These are phyloP conservation scores for Candida ascalaphidarum DNA, from an alignment of 805 yeast genomes.

Conservation along the genomic window DNA sequence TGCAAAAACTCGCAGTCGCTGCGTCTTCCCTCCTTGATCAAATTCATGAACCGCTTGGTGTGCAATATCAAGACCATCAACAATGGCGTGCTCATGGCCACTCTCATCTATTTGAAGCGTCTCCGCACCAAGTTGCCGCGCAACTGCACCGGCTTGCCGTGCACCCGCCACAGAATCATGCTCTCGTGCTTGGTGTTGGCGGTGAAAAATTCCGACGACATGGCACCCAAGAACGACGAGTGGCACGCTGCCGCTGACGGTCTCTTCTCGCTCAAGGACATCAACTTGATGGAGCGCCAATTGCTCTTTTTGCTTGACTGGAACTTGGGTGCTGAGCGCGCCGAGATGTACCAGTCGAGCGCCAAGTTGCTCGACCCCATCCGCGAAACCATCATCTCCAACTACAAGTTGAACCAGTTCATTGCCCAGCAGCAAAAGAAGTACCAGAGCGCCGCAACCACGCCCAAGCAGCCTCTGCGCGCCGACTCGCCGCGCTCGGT, in stretches of 20 bases:
- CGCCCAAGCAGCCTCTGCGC: slow-evolving; percentile 5
- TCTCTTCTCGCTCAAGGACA: slow-evolving; percentile 56
- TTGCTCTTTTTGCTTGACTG: slow-evolving; percentile 59
- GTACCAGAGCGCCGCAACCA: slow-evolving; percentile 9
- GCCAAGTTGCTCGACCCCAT: slow-evolving; percentile 44
- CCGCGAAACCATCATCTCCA: slow-evolving; percentile 27
- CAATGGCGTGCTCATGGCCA: slow-evolving; percentile 69
- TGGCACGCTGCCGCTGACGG: slow-evolving; percentile 80
- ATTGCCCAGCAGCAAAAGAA: slow-evolving; percentile 16
- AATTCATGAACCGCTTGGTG: slow-evolving; percentile 64
- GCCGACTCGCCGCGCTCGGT: slow-evolving; percentile 2
- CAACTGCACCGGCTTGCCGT: slow-evolving; percentile 70
- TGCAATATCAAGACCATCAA: slow-evolving; percentile 79
- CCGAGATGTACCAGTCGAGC: slow-evolving; percentile 35
- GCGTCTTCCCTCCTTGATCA: slow-evolving; percentile 61
- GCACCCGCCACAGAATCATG: slow-evolving; percentile 72
- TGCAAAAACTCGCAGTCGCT: slow-evolving; percentile 31
- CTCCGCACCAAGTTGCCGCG: slow-evolving; percentile 54
- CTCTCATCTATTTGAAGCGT: slow-evolving; percentile 59
- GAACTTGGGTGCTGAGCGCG: slow-evolving; percentile 47
- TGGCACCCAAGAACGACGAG: slow-evolving; percentile 68
- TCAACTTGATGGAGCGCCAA: slow-evolving; percentile 77
- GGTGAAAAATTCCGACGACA: slow-evolving; percentile 69
- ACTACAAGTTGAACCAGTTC: slow-evolving; percentile 24
- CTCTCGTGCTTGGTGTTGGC: slow-evolving; percentile 67